Evolutionary conservation across 805 yeast species (phyloP).

Genomic region (Nakazawaea ernobii): DNA sequence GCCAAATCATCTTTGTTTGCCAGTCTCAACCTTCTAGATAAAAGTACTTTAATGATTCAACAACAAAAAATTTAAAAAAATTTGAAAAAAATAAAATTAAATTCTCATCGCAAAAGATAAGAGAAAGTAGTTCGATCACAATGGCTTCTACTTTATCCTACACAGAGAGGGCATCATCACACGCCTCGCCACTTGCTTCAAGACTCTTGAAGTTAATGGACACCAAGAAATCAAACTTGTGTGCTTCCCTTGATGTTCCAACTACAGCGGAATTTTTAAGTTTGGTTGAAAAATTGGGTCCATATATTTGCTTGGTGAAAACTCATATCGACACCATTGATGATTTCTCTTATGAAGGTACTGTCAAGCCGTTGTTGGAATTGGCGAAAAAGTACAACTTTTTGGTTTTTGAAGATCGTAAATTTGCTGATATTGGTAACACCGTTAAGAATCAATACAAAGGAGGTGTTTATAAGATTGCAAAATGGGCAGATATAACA

Average conservation of each 20-base stretch:
- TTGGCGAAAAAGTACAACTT: slow-evolving; percentile 80
- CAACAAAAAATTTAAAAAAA: background rate
- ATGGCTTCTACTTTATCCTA: slow-evolving; percentile 34
- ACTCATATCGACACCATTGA: slow-evolving; percentile 92
- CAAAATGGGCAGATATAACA: slow-evolving; percentile 94
- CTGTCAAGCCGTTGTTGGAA: slow-evolving; percentile 66
- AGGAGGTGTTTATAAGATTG: slow-evolving; percentile 85
- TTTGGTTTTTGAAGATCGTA: slow-evolving; percentile 92
- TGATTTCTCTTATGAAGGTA: slow-evolving; percentile 78
- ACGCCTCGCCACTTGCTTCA: slow-evolving; percentile 74
- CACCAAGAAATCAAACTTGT: slow-evolving; percentile 75
- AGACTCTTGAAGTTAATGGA: slow-evolving; percentile 72
- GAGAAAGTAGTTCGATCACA: background rate
- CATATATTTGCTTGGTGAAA: slow-evolving; percentile 85
- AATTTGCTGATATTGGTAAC: slow-evolving; percentile 97
- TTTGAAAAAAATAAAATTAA: background rate
- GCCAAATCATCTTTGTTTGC: no score
- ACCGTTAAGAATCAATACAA: slow-evolving; percentile 92
- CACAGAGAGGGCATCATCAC: slow-evolving; percentile 61
- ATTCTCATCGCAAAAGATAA: background rate
- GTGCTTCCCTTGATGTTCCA: slow-evolving; percentile 91
- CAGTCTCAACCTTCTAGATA: no score
- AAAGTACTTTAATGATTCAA: background rate
- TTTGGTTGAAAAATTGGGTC: slow-evolving; percentile 79
- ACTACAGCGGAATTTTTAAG: slow-evolving; percentile 69